These are phyloP conservation scores for Stenogyne calaminthoides DNA, from an alignment of 305 asterid species.

Conservation along the genomic window DNA sequence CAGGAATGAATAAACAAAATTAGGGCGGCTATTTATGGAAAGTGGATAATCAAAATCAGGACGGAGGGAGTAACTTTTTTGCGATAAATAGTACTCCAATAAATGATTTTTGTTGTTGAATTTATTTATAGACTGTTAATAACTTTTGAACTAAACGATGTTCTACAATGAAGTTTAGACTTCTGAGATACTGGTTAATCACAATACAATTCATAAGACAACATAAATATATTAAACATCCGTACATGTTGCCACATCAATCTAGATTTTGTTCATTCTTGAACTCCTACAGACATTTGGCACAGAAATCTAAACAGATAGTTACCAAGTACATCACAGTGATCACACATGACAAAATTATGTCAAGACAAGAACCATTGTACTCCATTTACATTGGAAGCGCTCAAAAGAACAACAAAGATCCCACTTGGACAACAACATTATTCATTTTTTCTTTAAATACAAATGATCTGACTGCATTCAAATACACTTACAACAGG, in stretches of 20 bases:
- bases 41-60: too few species aligned
- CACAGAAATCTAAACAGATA: background rate
- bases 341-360: background rate
- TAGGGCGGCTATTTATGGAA: too few species aligned
- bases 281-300: background rate
- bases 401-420: background rate
- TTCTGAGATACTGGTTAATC: background rate
- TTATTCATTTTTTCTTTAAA: background rate
- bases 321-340: background rate
- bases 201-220: background rate
- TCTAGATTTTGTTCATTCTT: background rate
- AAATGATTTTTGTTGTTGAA: too few species aligned
- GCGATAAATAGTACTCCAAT: too few species aligned
- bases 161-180: background rate
- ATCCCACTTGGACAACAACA: slow-evolving; percentile 5
- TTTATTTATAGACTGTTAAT: too few species aligned
- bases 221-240: background rate
- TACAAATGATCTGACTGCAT: background rate
- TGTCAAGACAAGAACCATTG: background rate
- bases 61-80: too few species aligned
- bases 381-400: background rate
- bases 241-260: too few species aligned
- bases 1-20: too few species aligned
- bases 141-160: too few species aligned
- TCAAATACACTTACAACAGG: background rate